Percentiles rank a stretch among this genome's conserved stretches.
Evolutionary conservation across 345 rosid genomes (phyloP).

Genomic region (Populus alba): DNA sequence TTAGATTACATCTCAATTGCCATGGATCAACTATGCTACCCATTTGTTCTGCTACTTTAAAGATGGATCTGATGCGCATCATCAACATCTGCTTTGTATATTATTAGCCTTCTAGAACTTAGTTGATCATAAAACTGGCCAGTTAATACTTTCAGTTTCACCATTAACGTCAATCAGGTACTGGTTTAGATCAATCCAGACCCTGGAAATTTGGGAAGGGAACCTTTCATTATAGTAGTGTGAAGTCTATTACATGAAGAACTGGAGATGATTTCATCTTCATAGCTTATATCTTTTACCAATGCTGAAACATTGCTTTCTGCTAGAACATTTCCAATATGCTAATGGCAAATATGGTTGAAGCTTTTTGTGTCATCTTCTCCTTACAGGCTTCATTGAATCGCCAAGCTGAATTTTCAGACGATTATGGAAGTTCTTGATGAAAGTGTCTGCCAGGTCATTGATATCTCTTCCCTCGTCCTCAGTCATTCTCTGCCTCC

Average conservation of each 20-base stretch:
- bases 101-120: not conserved
- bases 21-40: not conserved
- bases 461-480: conserved; percentile 15
- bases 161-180: not conserved
- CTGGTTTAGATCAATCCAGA: not conserved
- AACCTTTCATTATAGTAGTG: not conserved
- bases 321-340: not conserved
- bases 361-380: not conserved
- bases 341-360: not conserved
- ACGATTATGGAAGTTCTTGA: conserved; percentile 16
- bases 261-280: not conserved
- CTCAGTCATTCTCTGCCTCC: not conserved
- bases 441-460: conserved; percentile 26
- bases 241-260: not conserved
- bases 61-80: not conserved
- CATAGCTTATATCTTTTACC: not conserved
- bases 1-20: conserved; percentile 21
- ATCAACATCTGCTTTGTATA: not conserved
- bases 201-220: too few relatives aligned
- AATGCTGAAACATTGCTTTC: not conserved
- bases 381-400: not conserved
- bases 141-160: not conserved
- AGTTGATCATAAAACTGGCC: not conserved
- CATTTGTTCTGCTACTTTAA: not conserved
- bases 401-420: conserved; percentile 7